phyloP scores from a whole-genome alignment of 768 basidiomycete genomes.

The Phlebiopsis gigantea region DNA sequence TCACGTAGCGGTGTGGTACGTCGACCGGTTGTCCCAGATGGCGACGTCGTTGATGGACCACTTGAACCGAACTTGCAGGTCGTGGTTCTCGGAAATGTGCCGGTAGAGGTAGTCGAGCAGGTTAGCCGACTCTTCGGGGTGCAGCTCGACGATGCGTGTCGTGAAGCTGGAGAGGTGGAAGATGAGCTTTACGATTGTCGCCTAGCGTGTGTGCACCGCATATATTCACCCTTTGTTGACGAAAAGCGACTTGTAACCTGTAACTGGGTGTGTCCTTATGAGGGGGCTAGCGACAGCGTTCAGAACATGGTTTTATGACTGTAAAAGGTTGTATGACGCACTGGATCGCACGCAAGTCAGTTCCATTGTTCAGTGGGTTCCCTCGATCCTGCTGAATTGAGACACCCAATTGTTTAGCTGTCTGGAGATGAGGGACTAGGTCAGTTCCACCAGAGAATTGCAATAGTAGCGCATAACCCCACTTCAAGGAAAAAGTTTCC shows the following conservation, averaged over 20 bases:
- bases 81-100: constrained; percentile 53
- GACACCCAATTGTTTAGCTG: constrained; percentile 29
- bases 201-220: too few relatives aligned
- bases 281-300: constrained; percentile 29
- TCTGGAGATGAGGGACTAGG: too few relatives aligned
- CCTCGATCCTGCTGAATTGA: constrained; percentile 38
- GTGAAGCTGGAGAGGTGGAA: constrained; percentile 38
- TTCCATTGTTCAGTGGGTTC: constrained; percentile 47
- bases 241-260: constrained; percentile 52
- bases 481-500: constrained; percentile 36
- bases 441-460: too few relatives aligned
- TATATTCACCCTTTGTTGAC: constrained; percentile 39
- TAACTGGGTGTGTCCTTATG: constrained; percentile 53
- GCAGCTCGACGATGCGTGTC: constrained; percentile 46
- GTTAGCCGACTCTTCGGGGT: constrained; percentile 47
- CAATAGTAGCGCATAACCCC: too few relatives aligned
- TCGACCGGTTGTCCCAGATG: constrained; percentile 57
- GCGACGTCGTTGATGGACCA: constrained; percentile 51
- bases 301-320: not conserved
- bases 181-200: too few relatives aligned
- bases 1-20: constrained; percentile 37
- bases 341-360: constrained; percentile 44
- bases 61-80: constrained; percentile 48
- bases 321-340: not conserved
- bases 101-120: constrained; percentile 43